A percentile compares a stretch with the other conserved stretches of the same genome.
Evolutionary conservation across 805 yeast species (phyloP).

Genomic region (Teunomyces panamensis): DNA sequence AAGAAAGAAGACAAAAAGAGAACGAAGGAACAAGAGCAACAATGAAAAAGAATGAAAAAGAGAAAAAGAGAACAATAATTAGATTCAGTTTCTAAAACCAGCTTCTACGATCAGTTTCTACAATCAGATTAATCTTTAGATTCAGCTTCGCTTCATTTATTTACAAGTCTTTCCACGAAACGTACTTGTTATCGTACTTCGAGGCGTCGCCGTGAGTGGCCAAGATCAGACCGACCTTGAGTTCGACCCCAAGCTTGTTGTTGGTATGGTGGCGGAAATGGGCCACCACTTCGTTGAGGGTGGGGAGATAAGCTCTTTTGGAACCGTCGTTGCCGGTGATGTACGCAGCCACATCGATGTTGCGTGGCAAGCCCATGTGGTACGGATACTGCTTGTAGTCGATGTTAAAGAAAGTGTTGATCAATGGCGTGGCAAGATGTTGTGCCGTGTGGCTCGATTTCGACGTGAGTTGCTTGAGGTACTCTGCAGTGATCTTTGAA

Average conservation of each 20-base stretch:
- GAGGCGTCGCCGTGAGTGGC: slow-evolving; percentile 51
- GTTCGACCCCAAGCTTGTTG: slow-evolving; percentile 57
- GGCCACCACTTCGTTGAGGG: slow-evolving; percentile 62
- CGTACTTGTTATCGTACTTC: slow-evolving; percentile 40
- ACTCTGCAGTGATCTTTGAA: slow-evolving; percentile 10
- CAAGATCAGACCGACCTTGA: slow-evolving; percentile 58
- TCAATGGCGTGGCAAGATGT: slow-evolving; percentile 31
- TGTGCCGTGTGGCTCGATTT: slow-evolving; percentile 20
- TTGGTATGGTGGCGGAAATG: slow-evolving; percentile 54
- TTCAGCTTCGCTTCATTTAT: too few species aligned
- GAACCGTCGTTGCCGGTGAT: slow-evolving; percentile 68
- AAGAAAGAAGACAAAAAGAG: too few species aligned
- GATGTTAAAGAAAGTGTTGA: slow-evolving; percentile 38
- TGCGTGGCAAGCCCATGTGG: slow-evolving; percentile 78
- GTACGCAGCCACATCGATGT: slow-evolving; percentile 58
- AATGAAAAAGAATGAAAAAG: too few species aligned
- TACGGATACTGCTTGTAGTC: slow-evolving; percentile 50
- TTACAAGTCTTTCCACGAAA: slow-evolving; percentile 30
- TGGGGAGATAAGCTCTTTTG: slow-evolving; percentile 64
- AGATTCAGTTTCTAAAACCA: too few species aligned
- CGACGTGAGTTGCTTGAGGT: slow-evolving; percentile 17
- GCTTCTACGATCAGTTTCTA: too few species aligned
- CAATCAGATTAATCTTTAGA: too few species aligned
- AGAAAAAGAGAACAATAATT: too few species aligned
- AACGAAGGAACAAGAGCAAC: too few species aligned